phyloP scores from a whole-genome alignment of 164 flowering plant species.

The Vitis rupestris region DNA sequence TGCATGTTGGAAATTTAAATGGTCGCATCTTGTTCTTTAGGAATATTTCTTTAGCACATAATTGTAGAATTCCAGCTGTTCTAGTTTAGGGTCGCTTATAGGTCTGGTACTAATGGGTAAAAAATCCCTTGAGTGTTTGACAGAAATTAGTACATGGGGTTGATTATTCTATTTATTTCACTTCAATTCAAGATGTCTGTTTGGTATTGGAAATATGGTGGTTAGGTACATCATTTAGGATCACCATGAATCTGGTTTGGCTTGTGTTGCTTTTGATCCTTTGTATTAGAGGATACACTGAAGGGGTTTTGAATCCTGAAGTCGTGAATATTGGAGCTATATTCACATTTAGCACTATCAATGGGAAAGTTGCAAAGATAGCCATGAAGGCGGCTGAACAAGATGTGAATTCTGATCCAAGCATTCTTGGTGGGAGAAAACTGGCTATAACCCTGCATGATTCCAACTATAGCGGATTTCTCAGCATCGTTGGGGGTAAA shows the following conservation, averaged over 20 bases:
- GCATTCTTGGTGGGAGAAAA: conserved; percentile 55
- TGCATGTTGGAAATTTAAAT: neutral
- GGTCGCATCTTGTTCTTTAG: neutral
- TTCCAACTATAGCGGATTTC: conserved; percentile 62
- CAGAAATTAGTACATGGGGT: neutral
- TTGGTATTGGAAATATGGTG: conserved; percentile 4
- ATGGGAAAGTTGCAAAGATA: conserved; percentile 56
- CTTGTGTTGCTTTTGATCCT: conserved; percentile 13
- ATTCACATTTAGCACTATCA: conserved; percentile 40
- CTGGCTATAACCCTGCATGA: conserved; percentile 44
- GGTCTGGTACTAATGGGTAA: no score
- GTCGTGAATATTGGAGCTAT: conserved; percentile 63
- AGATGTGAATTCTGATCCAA: conserved; percentile 65
- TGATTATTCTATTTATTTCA: neutral
- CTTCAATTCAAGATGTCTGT: neutral
- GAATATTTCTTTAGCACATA: no score
- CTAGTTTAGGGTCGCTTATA: no score
- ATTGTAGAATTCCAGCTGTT: no score
- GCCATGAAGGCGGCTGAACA: conserved; percentile 70
- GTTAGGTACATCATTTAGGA: neutral
- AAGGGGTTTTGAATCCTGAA: conserved; percentile 22
- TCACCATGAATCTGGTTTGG: conserved; percentile 29
- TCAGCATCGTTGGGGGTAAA: conserved; percentile 60
- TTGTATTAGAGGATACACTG: conserved; percentile 11
- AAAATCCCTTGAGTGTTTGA: neutral